Conservation (phyloP, 148 eudicot species). For the Rhododendron griersonianum region DNA sequence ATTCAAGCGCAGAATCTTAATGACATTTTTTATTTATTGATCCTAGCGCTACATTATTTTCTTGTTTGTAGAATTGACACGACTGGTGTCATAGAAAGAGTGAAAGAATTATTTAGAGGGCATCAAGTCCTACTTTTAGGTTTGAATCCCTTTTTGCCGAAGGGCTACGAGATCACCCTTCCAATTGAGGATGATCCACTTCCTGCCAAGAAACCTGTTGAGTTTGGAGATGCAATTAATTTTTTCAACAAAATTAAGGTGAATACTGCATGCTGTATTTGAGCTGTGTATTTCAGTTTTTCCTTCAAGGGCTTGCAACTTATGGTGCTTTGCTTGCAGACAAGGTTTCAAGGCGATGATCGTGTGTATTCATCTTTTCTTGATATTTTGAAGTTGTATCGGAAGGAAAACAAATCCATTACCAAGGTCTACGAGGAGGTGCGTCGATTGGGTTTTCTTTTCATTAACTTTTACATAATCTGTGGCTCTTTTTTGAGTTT, state of each 20-base stretch:
- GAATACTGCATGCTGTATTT: constrained; percentile 8
- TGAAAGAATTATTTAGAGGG: too few species aligned
- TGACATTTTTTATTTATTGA: too few species aligned
- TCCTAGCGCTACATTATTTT: too few species aligned
- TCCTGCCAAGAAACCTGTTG: constrained; percentile 30
- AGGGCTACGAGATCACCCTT: constrained; percentile 56
- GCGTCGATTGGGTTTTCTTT: not conserved
- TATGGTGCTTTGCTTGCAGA: constrained; percentile 26
- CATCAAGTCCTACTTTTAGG: constrained; percentile 32
- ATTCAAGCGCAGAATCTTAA: too few species aligned
- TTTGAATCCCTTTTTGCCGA: constrained; percentile 66
- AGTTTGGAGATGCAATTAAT: constrained; percentile 56
- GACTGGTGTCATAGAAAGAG: too few species aligned
- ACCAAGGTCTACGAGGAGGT: too few species aligned
- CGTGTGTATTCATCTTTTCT: too few species aligned
- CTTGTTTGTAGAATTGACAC: too few species aligned
- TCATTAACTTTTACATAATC: not conserved
- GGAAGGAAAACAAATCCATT: too few species aligned
- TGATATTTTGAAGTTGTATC: too few species aligned
- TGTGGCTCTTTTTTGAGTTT: not conserved
- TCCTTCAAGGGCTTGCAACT: not conserved
- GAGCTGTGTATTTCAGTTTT: not conserved
- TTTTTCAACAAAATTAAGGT: constrained; percentile 80
- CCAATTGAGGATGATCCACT: constrained; percentile 27
- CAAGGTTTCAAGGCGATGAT: too few species aligned